Base-by-base conservation (phyloP, 2,329 filamentous ascomycete genomes). In the Xylariales sp. region DNA sequence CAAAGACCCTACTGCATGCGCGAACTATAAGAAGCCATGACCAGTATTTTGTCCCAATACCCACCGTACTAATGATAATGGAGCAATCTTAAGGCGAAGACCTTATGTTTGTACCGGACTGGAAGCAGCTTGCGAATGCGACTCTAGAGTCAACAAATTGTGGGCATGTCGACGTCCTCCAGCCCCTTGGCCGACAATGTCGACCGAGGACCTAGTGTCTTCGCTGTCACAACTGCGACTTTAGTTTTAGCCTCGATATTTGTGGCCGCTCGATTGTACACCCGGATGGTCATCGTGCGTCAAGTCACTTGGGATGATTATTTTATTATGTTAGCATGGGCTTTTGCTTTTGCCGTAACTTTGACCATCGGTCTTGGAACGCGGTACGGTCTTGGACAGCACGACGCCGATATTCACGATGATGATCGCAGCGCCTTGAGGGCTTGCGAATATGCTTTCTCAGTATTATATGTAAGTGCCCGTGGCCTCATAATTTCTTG, bases 271-370 rank as follows among this genome's bases (percentile, higher is more conserved):
- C 81, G 90, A 38, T 69, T 95, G 48, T 64, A 87, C 29, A 88
- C 85, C 43, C 77, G 89, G 19, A 70, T 77, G 34, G 78, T 74
- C 32, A 82, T 96, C 34, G 83, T 95, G 40, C 78, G 77, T 49
- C 81, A 75, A 38, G 63, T 88, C 36, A 80, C 74, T 39, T 76
- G 77, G 67, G 88, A 95, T 62, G 90, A 95, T 68, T 85, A 82
- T 61, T 77, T 86, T 51, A 93, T 95, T 60, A 61, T 88, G 10
- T 48, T 86, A 28, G 88, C 89, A 39, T 95, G 88, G 90, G 49
- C 79, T 11, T 57, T 89, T 32, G 76, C 81, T 27, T 76, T 85
- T 46, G 84, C 78, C 24, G 64, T 88, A 27, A 81, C 78, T 15
- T 75, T 85, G 44, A 70, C 79, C 28, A 83, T 88, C 45, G 76